These are phyloP conservation scores for Chaetomiaceae sp. DNA, from an alignment of 2,329 filamentous ascomycete species.

Conservation along the genomic window DNA sequence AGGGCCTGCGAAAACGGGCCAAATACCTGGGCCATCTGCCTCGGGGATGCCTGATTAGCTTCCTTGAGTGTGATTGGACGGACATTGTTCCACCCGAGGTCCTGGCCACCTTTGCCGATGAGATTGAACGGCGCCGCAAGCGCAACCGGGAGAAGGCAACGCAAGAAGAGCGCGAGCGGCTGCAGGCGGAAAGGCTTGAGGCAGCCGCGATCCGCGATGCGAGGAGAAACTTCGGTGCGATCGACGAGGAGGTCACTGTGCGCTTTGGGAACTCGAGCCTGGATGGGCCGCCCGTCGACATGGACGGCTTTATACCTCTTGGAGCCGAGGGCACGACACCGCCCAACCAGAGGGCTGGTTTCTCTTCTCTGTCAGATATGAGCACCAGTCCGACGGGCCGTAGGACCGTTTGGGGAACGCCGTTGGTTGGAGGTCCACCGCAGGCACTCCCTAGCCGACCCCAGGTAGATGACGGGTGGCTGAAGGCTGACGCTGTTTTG, in stretches of 20 bases:
- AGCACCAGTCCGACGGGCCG: slow-evolving; percentile 74
- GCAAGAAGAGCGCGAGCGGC: slow-evolving; percentile 78
- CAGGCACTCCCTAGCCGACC: slow-evolving; percentile 36
- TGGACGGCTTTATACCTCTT: slow-evolving; percentile 64
- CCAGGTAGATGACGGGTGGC: slow-evolving; percentile 60
- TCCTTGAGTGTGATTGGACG: slow-evolving; percentile 92
- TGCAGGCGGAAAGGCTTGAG: slow-evolving; percentile 77
- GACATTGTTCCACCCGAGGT: slow-evolving; percentile 75
- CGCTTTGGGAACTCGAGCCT: slow-evolving; percentile 23
- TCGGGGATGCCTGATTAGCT: slow-evolving; percentile 84
- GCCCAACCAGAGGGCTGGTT: slow-evolving; percentile 56
- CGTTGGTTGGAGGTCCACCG: slow-evolving; percentile 58
- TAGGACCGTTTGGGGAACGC: slow-evolving; percentile 91
- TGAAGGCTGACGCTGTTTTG: slow-evolving; percentile 73
- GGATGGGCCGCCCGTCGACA: slow-evolving; percentile 41
- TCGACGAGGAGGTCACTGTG: slow-evolving; percentile 38
- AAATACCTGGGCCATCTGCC: slow-evolving; percentile 87
- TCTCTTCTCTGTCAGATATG: slow-evolving; percentile 67
- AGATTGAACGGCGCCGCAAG: slow-evolving; percentile 72
- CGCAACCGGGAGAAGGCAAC: slow-evolving; percentile 77
- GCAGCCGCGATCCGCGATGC: slow-evolving; percentile 58
- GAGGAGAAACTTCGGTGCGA: slow-evolving; percentile 35
- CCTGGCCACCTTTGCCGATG: slow-evolving; percentile 68
- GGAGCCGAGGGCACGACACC: slow-evolving; percentile 49
- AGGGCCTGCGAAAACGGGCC: slow-evolving; percentile 73